phyloP scores from a whole-genome alignment of 176 grass and related monocot species.

The Dactylis glomerata region DNA sequence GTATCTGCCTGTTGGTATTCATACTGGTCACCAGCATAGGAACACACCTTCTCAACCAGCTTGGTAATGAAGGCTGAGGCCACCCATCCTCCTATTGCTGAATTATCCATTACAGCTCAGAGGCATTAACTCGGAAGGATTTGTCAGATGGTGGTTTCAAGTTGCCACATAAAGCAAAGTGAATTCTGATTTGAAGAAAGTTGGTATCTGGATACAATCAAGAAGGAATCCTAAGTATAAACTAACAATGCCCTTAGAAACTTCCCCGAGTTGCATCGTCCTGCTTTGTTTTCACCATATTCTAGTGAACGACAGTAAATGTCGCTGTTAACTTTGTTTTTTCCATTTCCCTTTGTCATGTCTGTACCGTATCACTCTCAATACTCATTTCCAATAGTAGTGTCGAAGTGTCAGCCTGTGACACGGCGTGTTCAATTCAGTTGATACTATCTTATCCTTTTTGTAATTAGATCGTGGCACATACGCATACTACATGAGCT shows the following conservation, averaged over 20 bases:
- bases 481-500: too few species aligned
- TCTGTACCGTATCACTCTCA: too few species aligned
- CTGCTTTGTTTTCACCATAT: neutral
- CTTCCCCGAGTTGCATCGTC: neutral
- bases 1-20: conserved; percentile 28
- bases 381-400: neutral
- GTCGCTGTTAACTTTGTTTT: neutral
- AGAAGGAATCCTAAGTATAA: neutral
- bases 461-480: too few species aligned
- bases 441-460: neutral
- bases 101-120: neutral
- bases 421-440: neutral
- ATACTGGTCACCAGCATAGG: conserved; percentile 28
- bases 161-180: neutral
- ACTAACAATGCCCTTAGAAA: neutral
- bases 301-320: neutral
- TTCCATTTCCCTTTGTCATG: neutral
- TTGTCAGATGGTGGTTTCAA: neutral
- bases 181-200: neutral
- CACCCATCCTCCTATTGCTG: conserved; percentile 13
- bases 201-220: neutral
- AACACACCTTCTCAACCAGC: conserved; percentile 28
- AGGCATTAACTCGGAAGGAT: neutral
- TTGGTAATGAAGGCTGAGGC: conserved; percentile 16
- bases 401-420: neutral